Percentiles rank a stretch among this genome's conserved stretches.
Conservation (phyloP, 2,329 filamentous ascomycete species). For the Colletotrichum musae region DNA sequence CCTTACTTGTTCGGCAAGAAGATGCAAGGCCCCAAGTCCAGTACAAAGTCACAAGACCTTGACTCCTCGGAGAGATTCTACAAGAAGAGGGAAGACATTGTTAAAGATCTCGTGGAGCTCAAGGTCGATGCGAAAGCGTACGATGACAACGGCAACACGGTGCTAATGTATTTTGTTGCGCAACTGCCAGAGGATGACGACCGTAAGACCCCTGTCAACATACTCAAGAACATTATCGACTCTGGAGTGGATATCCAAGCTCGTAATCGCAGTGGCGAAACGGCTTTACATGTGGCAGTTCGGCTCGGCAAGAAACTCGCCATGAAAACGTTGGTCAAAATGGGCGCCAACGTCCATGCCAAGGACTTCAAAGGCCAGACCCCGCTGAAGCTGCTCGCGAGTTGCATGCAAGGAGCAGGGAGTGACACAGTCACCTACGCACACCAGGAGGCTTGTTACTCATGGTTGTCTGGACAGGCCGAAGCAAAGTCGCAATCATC, state of each 20-base stretch:
- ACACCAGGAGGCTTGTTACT: neutral
- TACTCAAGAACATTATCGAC: neutral
- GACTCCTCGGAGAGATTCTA: neutral
- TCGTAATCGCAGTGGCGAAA: conserved; percentile 68
- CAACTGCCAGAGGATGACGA: neutral
- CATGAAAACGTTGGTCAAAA: conserved; percentile 59
- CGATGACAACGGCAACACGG: neutral
- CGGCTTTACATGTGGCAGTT: conserved; percentile 67
- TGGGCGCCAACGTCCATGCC: conserved; percentile 62
- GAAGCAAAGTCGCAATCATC: neutral
- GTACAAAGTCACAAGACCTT: neutral
- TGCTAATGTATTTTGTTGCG: neutral
- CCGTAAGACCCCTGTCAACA: neutral
- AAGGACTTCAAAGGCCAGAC: conserved; percentile 51
- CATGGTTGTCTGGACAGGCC: neutral
- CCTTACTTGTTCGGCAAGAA: neutral
- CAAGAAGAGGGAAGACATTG: neutral
- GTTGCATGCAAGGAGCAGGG: neutral
- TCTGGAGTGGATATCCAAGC: conserved; percentile 54
- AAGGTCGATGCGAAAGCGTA: neutral
- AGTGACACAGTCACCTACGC: neutral
- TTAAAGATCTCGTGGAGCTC: neutral
- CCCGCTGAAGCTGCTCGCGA: neutral
- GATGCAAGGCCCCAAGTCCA: neutral
- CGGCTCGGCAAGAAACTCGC: conserved; percentile 68